phyloP scores from a whole-genome alignment of 345 rosid genomes.

The Arabidopsis thaliana region TAIR10.1 NC_003071.7:10196001-10196500 shows the following conservation, averaged over 20 bases:
- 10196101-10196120: slow-evolving; percentile 75
- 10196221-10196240: slow-evolving; percentile 64
- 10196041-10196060: slow-evolving; percentile 5
- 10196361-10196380: slow-evolving; percentile 78
- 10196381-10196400: not conserved
- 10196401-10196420: not conserved
- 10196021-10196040: not conserved
- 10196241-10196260: slow-evolving; percentile 82
- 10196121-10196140: slow-evolving; percentile 78
- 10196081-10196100: slow-evolving; percentile 64
- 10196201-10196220: slow-evolving; percentile 76
- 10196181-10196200: slow-evolving; percentile 73
- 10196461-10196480: not conserved
- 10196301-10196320: slow-evolving; percentile 63
- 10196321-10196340: slow-evolving; percentile 73
- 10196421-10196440: not conserved
- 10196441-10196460: not conserved
- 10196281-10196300: slow-evolving; percentile 73
- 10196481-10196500: not conserved
- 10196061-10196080: slow-evolving; percentile 51
- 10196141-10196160: slow-evolving; percentile 67
- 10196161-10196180: slow-evolving; percentile 80
- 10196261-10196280: slow-evolving; percentile 76
- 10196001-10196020: not conserved
- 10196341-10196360: slow-evolving; percentile 88